Percentiles rank a stretch among this genome's conserved stretches.
These are phyloP conservation scores for Phytophthora cajani DNA, from an alignment of 352 stramenopile species.

Conservation along the genomic window DNA sequence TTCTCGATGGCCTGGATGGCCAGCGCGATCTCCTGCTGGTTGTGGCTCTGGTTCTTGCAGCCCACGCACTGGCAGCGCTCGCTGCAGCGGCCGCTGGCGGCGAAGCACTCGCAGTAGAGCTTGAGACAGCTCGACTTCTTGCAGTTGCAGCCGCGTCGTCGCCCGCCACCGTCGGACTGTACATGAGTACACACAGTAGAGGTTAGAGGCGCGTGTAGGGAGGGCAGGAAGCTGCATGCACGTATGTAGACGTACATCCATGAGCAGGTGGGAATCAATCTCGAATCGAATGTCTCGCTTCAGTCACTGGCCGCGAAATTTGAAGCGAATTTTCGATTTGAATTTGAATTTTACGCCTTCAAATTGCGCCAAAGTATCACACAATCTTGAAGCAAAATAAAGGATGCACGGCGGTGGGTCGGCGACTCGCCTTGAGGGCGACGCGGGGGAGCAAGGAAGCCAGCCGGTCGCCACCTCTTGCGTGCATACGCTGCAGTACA, in stretches of 20 bases:
- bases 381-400: slow-evolving; percentile 6
- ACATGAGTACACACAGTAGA: not conserved
- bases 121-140: slow-evolving; percentile 98
- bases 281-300: not conserved
- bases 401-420: slow-evolving; percentile 19
- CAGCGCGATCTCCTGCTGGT: slow-evolving; percentile 60
- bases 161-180: slow-evolving; percentile 11
- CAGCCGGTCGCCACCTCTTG: not conserved
- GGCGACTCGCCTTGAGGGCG: slow-evolving; percentile 6
- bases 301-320: slow-evolving; percentile 25
- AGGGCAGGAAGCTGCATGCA: not conserved
- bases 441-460: slow-evolving; percentile 5
- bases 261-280: not conserved
- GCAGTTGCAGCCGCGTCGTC: slow-evolving; percentile 91
- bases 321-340: slow-evolving; percentile 40
- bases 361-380: slow-evolving; percentile 28
- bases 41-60: slow-evolving; percentile 79
- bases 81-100: slow-evolving; percentile 53
- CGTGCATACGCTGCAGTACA: slow-evolving; percentile 45
- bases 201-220: not conserved
- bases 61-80: slow-evolving; percentile 76
- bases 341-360: slow-evolving; percentile 37
- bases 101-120: slow-evolving; percentile 90
- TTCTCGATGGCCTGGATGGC: slow-evolving; percentile 64
- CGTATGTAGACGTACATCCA: not conserved